Base-by-base conservation (phyloP, 495 filamentous ascomycete genomes). In the Penicillium riverlandense region DNA sequence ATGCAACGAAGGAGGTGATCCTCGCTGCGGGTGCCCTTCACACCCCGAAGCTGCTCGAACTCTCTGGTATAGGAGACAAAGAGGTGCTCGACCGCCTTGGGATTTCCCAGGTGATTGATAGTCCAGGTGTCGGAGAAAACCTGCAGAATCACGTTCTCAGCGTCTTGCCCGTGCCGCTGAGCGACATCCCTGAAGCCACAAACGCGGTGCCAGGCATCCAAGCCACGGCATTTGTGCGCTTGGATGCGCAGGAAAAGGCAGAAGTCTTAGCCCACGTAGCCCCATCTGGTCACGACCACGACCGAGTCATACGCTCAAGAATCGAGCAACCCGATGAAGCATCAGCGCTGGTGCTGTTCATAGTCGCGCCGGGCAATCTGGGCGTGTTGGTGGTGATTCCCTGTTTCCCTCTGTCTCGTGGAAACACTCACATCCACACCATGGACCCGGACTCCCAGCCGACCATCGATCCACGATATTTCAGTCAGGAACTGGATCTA, bases 11-110 rank as follows among this genome's bases (percentile, higher is more conserved):
- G 27, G 79, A 83, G 42, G 59, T 80, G 15, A 71, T 83, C 29
- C 34, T 82, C 4, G 67, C 71, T 0, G 75, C 75, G 2, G 79
- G 79, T 0, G 56, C 58, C 5, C 52, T 80, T 13, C 66, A 75
- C 31, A 72, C 74, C 5, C 72, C 77, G 0, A 72, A 77, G 43
- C 30, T 80, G 0, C 61, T 82, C 0, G 72, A 80, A 48, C 53
- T 77, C 0, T 79, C 75, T 0, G 77, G 77, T 0, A 59, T 81
- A 2, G 58, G 53, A 0, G 33, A 44, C 11, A 49, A 41, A 27
- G 41, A 48, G 4, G 38, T 27, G 14, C 15, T 52, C 10, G 11
- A 13, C 0, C 6, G 22, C 6, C 35, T 53, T 8, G 47, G 31
- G 0, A 72, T 70, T 45, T 49, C 61, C 8, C 37, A 58, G 6